phyloP scores from a whole-genome alignment of 108 stramenopile genomes.

The Skeletonema marinoi region DNA sequence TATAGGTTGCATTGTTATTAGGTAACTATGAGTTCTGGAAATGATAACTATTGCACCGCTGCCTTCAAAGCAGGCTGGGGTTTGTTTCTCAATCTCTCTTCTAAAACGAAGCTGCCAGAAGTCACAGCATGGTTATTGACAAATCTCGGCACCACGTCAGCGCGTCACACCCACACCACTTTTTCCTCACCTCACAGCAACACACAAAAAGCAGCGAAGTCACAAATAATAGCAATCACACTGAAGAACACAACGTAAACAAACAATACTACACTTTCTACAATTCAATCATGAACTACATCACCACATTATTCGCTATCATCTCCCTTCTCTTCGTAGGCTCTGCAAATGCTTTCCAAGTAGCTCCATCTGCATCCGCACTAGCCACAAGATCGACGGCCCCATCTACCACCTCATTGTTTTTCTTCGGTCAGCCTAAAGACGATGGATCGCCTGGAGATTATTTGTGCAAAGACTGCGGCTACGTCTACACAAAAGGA shows the following conservation, averaged over 20 bases:
- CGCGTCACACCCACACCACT: no score
- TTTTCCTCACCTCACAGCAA: no score
- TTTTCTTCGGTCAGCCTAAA: constrained; percentile 73
- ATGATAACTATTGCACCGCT: no score
- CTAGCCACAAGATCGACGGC: background rate
- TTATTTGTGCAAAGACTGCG: constrained; percentile 84
- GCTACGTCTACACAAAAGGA: constrained; percentile 90
- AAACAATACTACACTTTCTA: background rate
- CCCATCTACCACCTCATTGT: constrained; percentile 3
- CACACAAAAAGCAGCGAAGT: no score
- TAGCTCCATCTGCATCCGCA: background rate
- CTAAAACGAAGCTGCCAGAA: no score
- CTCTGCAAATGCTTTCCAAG: constrained; percentile 17
- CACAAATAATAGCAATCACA: background rate
- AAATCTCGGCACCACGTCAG: background rate
- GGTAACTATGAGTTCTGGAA: no score
- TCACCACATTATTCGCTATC: constrained; percentile 3
- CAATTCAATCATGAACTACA: background rate
- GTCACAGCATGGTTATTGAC: background rate
- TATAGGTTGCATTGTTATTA: no score
- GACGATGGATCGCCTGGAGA: constrained; percentile 83
- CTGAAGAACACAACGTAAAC: background rate
- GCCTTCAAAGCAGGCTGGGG: no score
- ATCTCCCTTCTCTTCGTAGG: background rate
- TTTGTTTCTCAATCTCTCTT: no score